phyloP scores from a whole-genome alignment of 768 basidiomycete genomes.

The Hericium rajendrae region DNA sequence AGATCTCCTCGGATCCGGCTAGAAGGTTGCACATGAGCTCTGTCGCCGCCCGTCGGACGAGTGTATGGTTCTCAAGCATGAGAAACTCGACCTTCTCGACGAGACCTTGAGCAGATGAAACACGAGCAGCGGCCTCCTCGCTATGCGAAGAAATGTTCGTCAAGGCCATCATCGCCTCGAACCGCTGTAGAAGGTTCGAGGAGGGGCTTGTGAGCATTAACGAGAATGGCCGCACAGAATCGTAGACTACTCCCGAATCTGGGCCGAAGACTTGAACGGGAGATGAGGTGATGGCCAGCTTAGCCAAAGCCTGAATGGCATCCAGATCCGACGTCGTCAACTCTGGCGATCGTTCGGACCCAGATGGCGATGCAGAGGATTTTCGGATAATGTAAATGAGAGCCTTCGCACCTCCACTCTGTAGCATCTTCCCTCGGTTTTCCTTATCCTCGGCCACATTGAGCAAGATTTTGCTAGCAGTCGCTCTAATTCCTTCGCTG shows the following conservation, averaged over 20 bases:
- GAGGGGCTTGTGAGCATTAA: slow-evolving; percentile 59
- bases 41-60: slow-evolving; percentile 80
- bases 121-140: slow-evolving; percentile 51
- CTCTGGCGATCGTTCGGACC: slow-evolving; percentile 17
- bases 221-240: slow-evolving; percentile 77
- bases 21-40: slow-evolving; percentile 92
- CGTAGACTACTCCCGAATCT: slow-evolving; percentile 61
- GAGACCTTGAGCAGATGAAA: slow-evolving; percentile 53
- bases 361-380: slow-evolving; percentile 28
- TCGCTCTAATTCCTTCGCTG: slow-evolving; percentile 51
- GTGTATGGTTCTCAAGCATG: slow-evolving; percentile 70
- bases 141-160: slow-evolving; percentile 87
- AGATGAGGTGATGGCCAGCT: slow-evolving; percentile 86
- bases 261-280: slow-evolving; percentile 90
- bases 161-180: slow-evolving; percentile 92
- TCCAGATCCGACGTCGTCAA: slow-evolving; percentile 40
- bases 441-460: slow-evolving; percentile 69
- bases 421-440: slow-evolving; percentile 67
- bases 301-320: slow-evolving; percentile 83
- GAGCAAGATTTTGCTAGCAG: slow-evolving; percentile 53
- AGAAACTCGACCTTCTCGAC: slow-evolving; percentile 60
- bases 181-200: slow-evolving; percentile 70
- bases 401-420: slow-evolving; percentile 69
- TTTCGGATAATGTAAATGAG: slow-evolving; percentile 48
- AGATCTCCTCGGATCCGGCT: slow-evolving; percentile 64